Conservation (phyloP, 768 basidiomycete species). For the Pisolithus microcarpus region DNA sequence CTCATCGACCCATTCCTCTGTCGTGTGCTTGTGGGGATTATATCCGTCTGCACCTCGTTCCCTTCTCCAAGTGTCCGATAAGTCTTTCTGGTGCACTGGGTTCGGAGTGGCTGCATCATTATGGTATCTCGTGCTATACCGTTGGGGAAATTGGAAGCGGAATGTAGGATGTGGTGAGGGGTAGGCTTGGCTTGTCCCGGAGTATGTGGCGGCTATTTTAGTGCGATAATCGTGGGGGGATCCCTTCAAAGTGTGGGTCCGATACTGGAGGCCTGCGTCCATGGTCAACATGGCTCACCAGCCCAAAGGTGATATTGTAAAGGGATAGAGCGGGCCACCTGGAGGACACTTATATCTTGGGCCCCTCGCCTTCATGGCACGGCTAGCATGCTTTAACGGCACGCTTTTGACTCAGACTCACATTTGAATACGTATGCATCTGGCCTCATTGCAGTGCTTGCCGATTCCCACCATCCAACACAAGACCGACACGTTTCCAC, state of each 20-base stretch:
- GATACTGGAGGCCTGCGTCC: constrained; percentile 25
- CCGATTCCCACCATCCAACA: constrained; percentile 5
- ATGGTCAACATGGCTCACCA: constrained; percentile 17
- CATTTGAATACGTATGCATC: constrained; percentile 19
- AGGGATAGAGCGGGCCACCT: constrained; percentile 6
- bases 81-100: constrained; percentile 22
- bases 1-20: constrained; percentile 59
- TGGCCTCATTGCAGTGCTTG: constrained; percentile 18
- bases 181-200: constrained; percentile 17
- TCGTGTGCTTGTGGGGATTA: constrained; percentile 41
- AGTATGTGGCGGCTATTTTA: constrained; percentile 11
- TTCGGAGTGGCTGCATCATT: constrained; percentile 9
- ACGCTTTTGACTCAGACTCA: constrained; percentile 10
- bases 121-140: constrained; percentile 10
- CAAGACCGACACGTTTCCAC: constrained; percentile 24
- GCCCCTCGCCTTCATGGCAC: constrained; percentile 23
- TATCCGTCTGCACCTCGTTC: constrained; percentile 45
- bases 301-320: constrained; percentile 7
- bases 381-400: constrained; percentile 22
- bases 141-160: constrained; percentile 18
- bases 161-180: constrained; percentile 9
- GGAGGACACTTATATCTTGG: constrained; percentile 24
- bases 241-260: constrained; percentile 17
- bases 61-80: constrained; percentile 35
- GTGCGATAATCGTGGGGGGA: constrained; percentile 12